A percentile compares a stretch with the other conserved stretches of the same genome.
Conservation (phyloP, 2,329 filamentous ascomycete genomes). For the Dactylellina cionopaga region DNA sequence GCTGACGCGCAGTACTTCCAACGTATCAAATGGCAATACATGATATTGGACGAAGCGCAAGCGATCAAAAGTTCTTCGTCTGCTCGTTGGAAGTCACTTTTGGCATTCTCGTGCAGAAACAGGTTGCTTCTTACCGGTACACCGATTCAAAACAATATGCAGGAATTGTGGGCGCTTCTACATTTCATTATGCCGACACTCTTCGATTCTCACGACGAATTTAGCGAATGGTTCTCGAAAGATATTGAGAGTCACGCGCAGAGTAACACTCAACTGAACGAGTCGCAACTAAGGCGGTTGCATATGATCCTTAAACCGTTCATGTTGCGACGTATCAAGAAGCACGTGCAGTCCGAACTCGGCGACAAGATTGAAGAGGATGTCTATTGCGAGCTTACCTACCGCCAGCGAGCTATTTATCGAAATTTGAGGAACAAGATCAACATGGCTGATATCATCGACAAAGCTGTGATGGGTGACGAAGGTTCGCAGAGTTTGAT, state of each 20-base stretch:
- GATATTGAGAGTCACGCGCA: constrained; percentile 98
- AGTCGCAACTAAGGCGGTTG: constrained; percentile 93
- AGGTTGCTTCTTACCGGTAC: constrained; percentile 92
- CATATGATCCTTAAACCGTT: constrained; percentile 99
- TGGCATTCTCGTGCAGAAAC: constrained; percentile 95
- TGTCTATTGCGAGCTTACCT: constrained; percentile 95
- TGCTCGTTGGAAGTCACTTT: constrained; percentile 93
- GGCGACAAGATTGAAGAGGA: constrained; percentile 98
- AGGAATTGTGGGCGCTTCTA: constrained; percentile 94
- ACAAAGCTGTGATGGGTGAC: constrained; percentile 93
- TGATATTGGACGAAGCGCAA: constrained; percentile 98
- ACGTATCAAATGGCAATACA: constrained; percentile 99
- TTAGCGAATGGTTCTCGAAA: constrained; percentile 93
- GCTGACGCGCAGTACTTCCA: constrained; percentile 97
- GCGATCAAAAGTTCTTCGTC: constrained; percentile 98
- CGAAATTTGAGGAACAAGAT: constrained; percentile 93
- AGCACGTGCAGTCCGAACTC: constrained; percentile 98
- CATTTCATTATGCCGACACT: constrained; percentile 99
- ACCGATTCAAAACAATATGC: constrained; percentile 99
- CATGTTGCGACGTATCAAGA: constrained; percentile 99
- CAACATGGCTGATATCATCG: constrained; percentile 97
- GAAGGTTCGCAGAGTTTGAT: constrained; percentile 95
- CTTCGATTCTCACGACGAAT: constrained; percentile 92
- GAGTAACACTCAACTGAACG: constrained; percentile 99
- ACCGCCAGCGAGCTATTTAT: constrained; percentile 94